Conservation (phyloP, 306 rosid species). For the Pueraria montana region DNA sequence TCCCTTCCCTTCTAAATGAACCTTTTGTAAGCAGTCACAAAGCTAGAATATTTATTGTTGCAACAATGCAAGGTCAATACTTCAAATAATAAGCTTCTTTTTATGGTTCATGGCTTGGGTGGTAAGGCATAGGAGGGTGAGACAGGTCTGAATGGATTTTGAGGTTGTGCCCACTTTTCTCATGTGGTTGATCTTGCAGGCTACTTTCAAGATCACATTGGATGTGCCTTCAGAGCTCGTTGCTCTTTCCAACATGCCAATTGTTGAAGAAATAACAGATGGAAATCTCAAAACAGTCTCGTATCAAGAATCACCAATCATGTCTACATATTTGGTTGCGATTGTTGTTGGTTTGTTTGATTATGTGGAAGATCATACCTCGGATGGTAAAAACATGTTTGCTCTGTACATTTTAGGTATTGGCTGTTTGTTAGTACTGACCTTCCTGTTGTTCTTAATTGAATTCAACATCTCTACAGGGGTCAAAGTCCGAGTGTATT, state of each 20-base stretch:
- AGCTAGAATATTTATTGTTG: slow-evolving; percentile 21
- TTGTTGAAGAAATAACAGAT: slow-evolving; percentile 71
- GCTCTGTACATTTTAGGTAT: slow-evolving; percentile 8
- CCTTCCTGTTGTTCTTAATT: slow-evolving; percentile 29
- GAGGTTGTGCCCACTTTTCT: slow-evolving; percentile 38
- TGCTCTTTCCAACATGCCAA: slow-evolving; percentile 98
- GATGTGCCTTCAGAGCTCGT: slow-evolving; percentile 81
- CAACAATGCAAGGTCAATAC: not conserved
- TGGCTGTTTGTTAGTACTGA: slow-evolving; percentile 2
- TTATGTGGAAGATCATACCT: slow-evolving; percentile 87
- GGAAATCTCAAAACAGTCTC: slow-evolving; percentile 75
- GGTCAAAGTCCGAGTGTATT: slow-evolving; percentile 89
- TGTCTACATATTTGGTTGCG: slow-evolving; percentile 96
- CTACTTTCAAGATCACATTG: slow-evolving; percentile 88
- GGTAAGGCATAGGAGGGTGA: slow-evolving; percentile 8
- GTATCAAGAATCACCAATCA: slow-evolving; percentile 84
- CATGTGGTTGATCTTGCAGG: slow-evolving; percentile 64
- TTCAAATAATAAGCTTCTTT: slow-evolving; percentile 32
- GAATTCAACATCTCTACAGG: slow-evolving; percentile 62
- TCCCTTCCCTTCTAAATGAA: slow-evolving; percentile 28
- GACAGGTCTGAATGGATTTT: slow-evolving; percentile 25
- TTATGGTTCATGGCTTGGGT: slow-evolving; percentile 40
- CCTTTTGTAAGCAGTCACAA: slow-evolving; percentile 19
- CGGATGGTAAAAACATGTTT: slow-evolving; percentile 71
- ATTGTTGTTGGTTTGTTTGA: slow-evolving; percentile 92